Percentiles rank a stretch among this genome's conserved stretches.
Conservation (phyloP, 805 yeast species). For the Metschnikowia peoriensis region DNA sequence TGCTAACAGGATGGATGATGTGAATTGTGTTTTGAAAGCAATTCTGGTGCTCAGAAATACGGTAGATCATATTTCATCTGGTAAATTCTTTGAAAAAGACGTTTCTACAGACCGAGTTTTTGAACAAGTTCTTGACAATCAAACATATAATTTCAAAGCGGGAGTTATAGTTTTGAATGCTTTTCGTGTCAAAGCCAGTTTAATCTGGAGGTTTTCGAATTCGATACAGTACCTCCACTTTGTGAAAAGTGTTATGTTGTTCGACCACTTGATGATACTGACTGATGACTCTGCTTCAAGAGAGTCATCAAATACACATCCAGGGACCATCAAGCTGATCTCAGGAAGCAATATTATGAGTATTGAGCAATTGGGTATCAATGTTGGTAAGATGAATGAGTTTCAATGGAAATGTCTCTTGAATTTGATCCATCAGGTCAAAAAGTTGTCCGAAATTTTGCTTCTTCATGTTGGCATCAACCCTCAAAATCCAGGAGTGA, state of each 20-base stretch:
- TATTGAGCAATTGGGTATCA: conserved; percentile 18
- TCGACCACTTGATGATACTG: conserved; percentile 31
- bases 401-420: conserved; percentile 32
- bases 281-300: conserved; percentile 1
- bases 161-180: conserved; percentile 34
- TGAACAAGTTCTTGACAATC: conserved; percentile 3
- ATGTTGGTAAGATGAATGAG: conserved; percentile 13
- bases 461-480: conserved; percentile 12
- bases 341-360: conserved; percentile 24
- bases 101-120: conserved; percentile 7
- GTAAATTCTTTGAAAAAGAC: conserved; percentile 5
- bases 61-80: conserved; percentile 13
- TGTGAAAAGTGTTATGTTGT: conserved; percentile 34
- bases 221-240: conserved; percentile 18
- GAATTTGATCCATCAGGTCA: conserved; percentile 18
- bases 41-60: conserved; percentile 11
- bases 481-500: neutral
- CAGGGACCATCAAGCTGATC: conserved; percentile 18
- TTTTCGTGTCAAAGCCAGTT: conserved; percentile 29
- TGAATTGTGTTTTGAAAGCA: conserved; percentile 14
- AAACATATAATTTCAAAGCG: conserved; percentile 10
- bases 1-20: conserved; percentile 9
- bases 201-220: conserved; percentile 28
- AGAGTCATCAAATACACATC: conserved; percentile 2
- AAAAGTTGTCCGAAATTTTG: conserved; percentile 29